Base-by-base conservation (phyloP, 371 early-diverging fungal species). In the Apophysomyces sp. region DNA sequence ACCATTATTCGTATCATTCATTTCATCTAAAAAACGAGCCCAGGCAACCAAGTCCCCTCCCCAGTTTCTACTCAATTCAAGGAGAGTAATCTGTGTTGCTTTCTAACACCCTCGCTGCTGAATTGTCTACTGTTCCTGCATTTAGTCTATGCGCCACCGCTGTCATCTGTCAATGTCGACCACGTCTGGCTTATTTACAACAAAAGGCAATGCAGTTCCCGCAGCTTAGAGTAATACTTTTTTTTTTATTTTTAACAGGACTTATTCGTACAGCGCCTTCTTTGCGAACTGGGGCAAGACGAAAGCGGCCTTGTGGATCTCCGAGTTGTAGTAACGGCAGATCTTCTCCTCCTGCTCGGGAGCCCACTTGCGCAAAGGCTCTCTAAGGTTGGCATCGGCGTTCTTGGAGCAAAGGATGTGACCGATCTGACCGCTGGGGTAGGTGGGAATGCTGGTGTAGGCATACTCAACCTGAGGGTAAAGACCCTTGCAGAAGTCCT, bases 361-460 rank as follows among this genome's bases (percentile, higher is more conserved):
- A 51, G 91, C 70, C 82, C 91, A 91, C 54, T 72, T 69, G 51
- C 96, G 91, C 57, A 89, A 65, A 32, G 98, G 98, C 74, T 83
- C 84, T 65, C 76, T 84, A 59, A 97, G 71, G 72, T 90, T 80
- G 30, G 82, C 77, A 7, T 83, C 74, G 36, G 80, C 73, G 65
- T 92, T 88, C 83, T 93, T 95, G 80, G 90, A 89, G 81, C 93
- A 92, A 55, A 98, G 71, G 68, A 97, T 86, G 71, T 93, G 93
- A 62, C 98, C 98, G 72, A 98, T 98, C 78, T 95, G 94, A 34
- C 98, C 98, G 67, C 90, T 89, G 49, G 98, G 98, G 76, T 98
- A 98, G 52, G 98, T 97, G 60, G 98, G 98, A 63, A 98, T 92
- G 52, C 91, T 89, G 49, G 92, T 89, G 80, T 90, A 95, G 30